phyloP scores from a whole-genome alignment of 176 grass and related monocot species.

The Chloris gayana region DNA sequence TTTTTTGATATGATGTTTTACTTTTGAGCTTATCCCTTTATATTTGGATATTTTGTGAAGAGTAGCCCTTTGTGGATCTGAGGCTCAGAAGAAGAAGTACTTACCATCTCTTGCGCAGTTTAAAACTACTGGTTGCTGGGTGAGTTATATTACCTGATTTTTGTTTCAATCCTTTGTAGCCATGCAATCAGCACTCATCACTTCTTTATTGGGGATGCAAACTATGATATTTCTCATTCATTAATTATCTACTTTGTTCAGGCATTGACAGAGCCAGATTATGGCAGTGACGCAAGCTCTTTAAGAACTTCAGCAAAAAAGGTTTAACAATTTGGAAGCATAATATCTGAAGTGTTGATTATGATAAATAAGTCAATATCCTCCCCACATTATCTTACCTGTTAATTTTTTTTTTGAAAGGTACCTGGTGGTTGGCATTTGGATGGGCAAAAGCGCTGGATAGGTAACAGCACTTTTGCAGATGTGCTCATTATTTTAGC shows the following conservation, averaged over 20 bases:
- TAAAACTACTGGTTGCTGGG: slow-evolving; percentile 61
- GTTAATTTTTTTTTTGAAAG: slow-evolving; percentile 51
- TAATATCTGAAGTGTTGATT: background rate
- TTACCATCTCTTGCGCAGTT: slow-evolving; percentile 63
- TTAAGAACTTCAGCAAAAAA: slow-evolving; percentile 72
- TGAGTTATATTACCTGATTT: slow-evolving; percentile 40
- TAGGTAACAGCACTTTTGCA: slow-evolving; percentile 81
- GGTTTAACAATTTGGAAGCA: slow-evolving; percentile 36
- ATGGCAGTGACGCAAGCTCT: slow-evolving; percentile 87
- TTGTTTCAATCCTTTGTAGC: slow-evolving; percentile 3
- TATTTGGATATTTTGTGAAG: slow-evolving; percentile 15
- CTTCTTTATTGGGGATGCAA: background rate
- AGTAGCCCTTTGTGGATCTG: slow-evolving; percentile 73
- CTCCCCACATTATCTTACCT: slow-evolving; percentile 8
- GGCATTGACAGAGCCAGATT: slow-evolving; percentile 80
- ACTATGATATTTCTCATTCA: background rate
- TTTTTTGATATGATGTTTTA: background rate
- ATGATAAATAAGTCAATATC: slow-evolving; percentile 1
- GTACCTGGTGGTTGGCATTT: slow-evolving; percentile 71
- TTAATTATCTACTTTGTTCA: slow-evolving; percentile 23
- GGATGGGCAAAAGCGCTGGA: slow-evolving; percentile 81
- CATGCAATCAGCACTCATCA: background rate
- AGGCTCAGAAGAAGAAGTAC: slow-evolving; percentile 69
- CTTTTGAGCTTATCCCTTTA: slow-evolving; percentile 4
- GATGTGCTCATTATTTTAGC: slow-evolving; percentile 75